A percentile compares a stretch with the other conserved stretches of the same genome.
Conservation (phyloP, 768 basidiomycete genomes). For the Boletus bicolor region DNA sequence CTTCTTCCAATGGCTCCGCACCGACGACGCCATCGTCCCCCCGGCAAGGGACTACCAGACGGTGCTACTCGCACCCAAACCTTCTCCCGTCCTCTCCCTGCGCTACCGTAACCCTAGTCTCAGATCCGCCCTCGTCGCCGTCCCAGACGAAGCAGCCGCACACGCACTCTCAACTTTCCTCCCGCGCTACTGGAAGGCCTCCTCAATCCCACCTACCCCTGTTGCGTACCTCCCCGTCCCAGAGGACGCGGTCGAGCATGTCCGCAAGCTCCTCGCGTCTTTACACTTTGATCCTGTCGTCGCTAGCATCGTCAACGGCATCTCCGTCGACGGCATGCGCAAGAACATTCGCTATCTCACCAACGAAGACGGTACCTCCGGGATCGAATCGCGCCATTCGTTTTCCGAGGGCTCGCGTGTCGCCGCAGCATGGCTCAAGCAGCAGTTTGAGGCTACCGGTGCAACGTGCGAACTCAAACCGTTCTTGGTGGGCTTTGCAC, state of each 20-base stretch:
- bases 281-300: constrained; percentile 70
- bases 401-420: constrained; percentile 60
- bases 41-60: constrained; percentile 17
- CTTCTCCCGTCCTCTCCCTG: constrained; percentile 27
- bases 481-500: constrained; percentile 74
- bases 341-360: constrained; percentile 80
- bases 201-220: constrained; percentile 53
- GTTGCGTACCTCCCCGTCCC: constrained; percentile 56
- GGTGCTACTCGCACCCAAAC: constrained; percentile 10
- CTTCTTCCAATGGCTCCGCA: constrained; percentile 35
- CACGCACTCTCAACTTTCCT: constrained; percentile 54
- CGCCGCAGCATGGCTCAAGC: constrained; percentile 47
- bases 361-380: constrained; percentile 73
- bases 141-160: constrained; percentile 38
- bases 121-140: constrained; percentile 49
- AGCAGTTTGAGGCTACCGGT: constrained; percentile 68
- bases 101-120: constrained; percentile 37
- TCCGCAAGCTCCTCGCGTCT: constrained; percentile 53
- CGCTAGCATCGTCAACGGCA: constrained; percentile 62
- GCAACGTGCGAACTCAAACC: constrained; percentile 64
- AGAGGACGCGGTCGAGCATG: constrained; percentile 46
- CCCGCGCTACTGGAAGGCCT: constrained; percentile 74
- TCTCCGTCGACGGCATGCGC: constrained; percentile 63
- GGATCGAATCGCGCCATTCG: constrained; percentile 77
- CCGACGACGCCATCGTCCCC: constrained; percentile 12